phyloP scores from a whole-genome alignment of 257 asterid genomes.

The Misopates orontium region DNA sequence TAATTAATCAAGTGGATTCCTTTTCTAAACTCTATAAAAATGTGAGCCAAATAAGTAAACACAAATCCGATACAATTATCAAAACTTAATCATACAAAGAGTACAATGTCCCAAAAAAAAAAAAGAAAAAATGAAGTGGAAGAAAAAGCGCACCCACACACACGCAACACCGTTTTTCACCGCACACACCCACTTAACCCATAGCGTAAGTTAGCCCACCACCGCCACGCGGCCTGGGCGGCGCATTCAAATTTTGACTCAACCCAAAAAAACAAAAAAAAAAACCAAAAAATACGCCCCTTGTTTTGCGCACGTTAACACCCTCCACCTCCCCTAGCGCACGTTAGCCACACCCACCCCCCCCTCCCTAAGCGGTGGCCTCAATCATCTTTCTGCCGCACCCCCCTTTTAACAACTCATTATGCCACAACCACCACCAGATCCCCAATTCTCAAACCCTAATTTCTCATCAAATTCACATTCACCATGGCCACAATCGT shows the following conservation, averaged over 20 bases:
- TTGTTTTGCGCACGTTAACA: slow-evolving; percentile 43
- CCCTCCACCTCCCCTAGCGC: slow-evolving; percentile 55
- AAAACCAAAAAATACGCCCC: slow-evolving; percentile 19
- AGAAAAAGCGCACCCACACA: too few species aligned
- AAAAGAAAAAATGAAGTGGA: too few species aligned
- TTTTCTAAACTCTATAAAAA: too few species aligned
- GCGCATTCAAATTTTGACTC: too few species aligned
- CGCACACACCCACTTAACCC: not conserved
- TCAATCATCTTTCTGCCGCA: slow-evolving; percentile 7
- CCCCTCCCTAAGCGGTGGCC: slow-evolving; percentile 65
- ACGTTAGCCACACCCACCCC: slow-evolving; percentile 51
- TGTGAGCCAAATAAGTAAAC: too few species aligned
- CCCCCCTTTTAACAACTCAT: slow-evolving; percentile 55
- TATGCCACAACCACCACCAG: slow-evolving; percentile 3
- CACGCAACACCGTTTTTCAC: not conserved
- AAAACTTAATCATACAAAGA: too few species aligned
- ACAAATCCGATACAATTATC: too few species aligned
- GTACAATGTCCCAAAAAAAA: too few species aligned
- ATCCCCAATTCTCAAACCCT: not conserved
- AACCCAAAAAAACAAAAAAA: not conserved
- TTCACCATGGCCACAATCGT: slow-evolving; percentile 37
- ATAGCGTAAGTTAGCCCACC: not conserved
- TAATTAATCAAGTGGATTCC: too few species aligned
- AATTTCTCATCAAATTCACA: not conserved
- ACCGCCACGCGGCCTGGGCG: not conserved